Percentiles rank a stretch among this genome's conserved stretches.
These are phyloP conservation scores for Hansfordia pulvinata DNA, from an alignment of 2,329 filamentous ascomycete genomes.

Conservation along the genomic window DNA sequence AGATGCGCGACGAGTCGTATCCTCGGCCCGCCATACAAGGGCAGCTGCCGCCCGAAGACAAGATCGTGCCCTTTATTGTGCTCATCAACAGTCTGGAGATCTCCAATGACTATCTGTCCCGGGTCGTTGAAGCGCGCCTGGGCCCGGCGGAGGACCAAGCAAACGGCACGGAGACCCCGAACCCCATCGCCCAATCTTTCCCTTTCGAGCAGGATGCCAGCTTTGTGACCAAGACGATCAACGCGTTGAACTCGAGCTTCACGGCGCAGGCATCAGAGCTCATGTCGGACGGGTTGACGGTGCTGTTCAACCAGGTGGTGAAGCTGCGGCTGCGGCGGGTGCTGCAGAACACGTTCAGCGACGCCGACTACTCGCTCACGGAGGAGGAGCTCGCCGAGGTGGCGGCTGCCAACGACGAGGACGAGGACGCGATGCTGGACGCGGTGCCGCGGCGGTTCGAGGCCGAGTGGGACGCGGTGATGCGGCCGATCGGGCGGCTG, in stretches of 20 bases:
- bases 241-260: conserved; percentile 58
- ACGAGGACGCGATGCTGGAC: conserved; percentile 43
- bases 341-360: conserved; percentile 78
- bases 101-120: conserved; percentile 76
- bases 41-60: conserved; percentile 73
- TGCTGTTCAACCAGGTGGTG: conserved; percentile 78
- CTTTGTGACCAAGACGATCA: conserved; percentile 55
- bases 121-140: conserved; percentile 65
- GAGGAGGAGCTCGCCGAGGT: conserved; percentile 46
- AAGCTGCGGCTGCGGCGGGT: conserved; percentile 75
- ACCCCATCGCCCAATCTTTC: conserved; percentile 51
- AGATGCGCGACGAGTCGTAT: conserved; percentile 94
- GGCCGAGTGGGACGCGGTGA: conserved; percentile 71
- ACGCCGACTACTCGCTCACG: conserved; percentile 69
- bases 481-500: conserved; percentile 71
- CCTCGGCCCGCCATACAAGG: conserved; percentile 69
- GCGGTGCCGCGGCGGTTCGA: conserved; percentile 70
- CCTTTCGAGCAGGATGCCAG: conserved; percentile 65
- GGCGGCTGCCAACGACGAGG: conserved; percentile 37
- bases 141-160: conserved; percentile 23
- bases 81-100: conserved; percentile 94
- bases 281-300: conserved; percentile 69
- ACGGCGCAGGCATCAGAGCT: conserved; percentile 68
- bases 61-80: conserved; percentile 78
- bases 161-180: conserved; percentile 20